Evolutionary conservation across 2,329 filamentous ascomycete species (phyloP).

Genomic region (Dactylella cylindrospora): DNA sequence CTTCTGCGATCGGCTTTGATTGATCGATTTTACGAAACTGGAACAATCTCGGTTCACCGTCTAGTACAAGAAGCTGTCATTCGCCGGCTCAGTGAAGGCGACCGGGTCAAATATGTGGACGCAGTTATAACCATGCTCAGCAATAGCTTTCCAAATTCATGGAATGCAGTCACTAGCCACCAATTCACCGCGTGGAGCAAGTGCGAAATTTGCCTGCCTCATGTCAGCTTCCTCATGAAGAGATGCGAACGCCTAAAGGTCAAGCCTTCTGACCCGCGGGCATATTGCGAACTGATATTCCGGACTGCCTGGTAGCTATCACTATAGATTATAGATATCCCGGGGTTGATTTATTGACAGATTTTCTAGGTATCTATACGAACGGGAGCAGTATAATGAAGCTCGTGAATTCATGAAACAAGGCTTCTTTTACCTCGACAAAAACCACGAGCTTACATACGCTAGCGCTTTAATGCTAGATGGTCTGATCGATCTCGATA

Average conservation of each 20-base stretch:
- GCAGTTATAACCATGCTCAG: slow-evolving; percentile 46
- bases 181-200: slow-evolving; percentile 48
- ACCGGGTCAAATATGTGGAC: slow-evolving; percentile 46
- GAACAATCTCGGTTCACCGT: slow-evolving; percentile 47
- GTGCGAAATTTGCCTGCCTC: slow-evolving; percentile 50
- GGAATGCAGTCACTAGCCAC: slow-evolving; percentile 48
- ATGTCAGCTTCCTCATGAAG: slow-evolving; percentile 49
- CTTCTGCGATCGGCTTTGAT: slow-evolving; percentile 47
- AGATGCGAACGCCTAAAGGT: slow-evolving; percentile 45
- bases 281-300: slow-evolving; percentile 49
- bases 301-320: slow-evolving; percentile 47
- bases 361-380: slow-evolving; percentile 50
- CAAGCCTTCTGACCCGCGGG: slow-evolving; percentile 17
- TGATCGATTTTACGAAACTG: slow-evolving; percentile 42
- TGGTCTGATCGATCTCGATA: slow-evolving; percentile 51
- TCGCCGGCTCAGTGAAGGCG: slow-evolving; percentile 20
- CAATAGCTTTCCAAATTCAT: slow-evolving; percentile 49
- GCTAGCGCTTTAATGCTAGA: slow-evolving; percentile 50
- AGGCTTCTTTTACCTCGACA: slow-evolving; percentile 47
- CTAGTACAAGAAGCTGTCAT: slow-evolving; percentile 47
- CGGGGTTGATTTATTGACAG: not conserved
- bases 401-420: slow-evolving; percentile 47
- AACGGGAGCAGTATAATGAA: slow-evolving; percentile 49
- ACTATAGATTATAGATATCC: not conserved
- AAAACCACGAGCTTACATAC: slow-evolving; percentile 48